Evolutionary conservation across 225 moss, liverwort and hornwort species (phyloP).

Genomic region (Lunularia cruciata): DNA sequence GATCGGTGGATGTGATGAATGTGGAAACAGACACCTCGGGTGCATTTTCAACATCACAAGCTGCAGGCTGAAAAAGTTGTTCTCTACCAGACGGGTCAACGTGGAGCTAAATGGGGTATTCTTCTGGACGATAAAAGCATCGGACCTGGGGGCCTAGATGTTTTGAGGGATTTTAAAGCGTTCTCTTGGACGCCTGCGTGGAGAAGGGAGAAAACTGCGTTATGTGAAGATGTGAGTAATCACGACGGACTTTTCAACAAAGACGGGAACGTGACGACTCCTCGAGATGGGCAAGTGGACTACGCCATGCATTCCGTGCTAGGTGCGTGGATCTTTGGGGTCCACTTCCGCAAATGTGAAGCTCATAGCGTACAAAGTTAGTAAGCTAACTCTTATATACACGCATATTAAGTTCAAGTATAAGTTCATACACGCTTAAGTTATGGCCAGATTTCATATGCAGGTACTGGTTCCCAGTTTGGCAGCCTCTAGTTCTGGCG

Average conservation of each 20-base stretch:
- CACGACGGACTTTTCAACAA: background rate
- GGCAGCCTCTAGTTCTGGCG: conserved; percentile 22
- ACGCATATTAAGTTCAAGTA: too few relatives aligned
- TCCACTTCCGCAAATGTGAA: conserved; percentile 9
- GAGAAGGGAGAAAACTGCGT: background rate
- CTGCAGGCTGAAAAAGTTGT: background rate
- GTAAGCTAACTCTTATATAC: too few relatives aligned
- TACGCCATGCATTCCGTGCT: background rate
- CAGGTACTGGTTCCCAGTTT: conserved; percentile 8
- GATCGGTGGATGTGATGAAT: conserved; percentile 17
- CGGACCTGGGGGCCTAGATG: conserved; percentile 8
- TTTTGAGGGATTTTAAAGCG: background rate
- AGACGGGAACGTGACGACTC: background rate
- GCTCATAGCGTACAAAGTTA: too few relatives aligned
- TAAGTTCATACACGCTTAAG: too few relatives aligned
- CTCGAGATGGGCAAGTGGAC: background rate
- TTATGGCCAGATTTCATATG: conserved; percentile 34
- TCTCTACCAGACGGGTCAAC: too few relatives aligned
- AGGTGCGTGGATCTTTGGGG: conserved; percentile 38
- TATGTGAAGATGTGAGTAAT: background rate
- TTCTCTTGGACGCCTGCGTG: too few relatives aligned
- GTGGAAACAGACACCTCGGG: background rate
- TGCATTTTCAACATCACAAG: conserved; percentile 30
- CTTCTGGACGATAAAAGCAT: background rate
- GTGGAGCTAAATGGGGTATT: too few relatives aligned